Evolutionary conservation across 495 filamentous ascomycete genomes (phyloP), one percentile per base, ranked within the genome.

Genomic region (Talaromyces borbonicus): DNA sequence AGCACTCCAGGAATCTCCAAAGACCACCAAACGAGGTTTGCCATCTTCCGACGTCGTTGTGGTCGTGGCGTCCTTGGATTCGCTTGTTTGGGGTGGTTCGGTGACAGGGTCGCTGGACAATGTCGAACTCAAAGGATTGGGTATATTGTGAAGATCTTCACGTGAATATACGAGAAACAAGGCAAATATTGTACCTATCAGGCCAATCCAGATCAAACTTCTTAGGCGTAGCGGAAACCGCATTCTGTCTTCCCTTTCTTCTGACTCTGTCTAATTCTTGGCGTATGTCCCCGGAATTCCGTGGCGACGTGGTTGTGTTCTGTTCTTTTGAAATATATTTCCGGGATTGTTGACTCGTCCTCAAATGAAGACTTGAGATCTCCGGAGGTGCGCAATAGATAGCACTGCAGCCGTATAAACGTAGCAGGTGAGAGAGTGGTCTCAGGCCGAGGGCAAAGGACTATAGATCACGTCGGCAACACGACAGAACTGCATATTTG

Each of bases 1-100:
- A 41, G 69, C 69, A 30, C 68, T 72, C 71, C 68, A 73, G 11
- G 71, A 69, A 49, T 74, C 69, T 1, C 69, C 68, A 48, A 72
- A 74, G 2, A 72, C 62, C 2, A 73, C 61, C 36, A 74, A 53
- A 54, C 70, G 55, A 38, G 52, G 57, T 24, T 66, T 53, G n/a
- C 12, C 2, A 25, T 41, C n/a, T 1, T 4, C 1, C 11, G 38
- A 18, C 3, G 15, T 41, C 38, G 20, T 41, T 16, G 14, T 14
- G 12, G 22, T 9, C 4, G 23, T 14, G 11, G 19, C 20, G 20
- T 26, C 38, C 4, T 41, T 26, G 3, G 16, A 11, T 23, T 9
- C 18, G 3, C 16, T 8, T 41, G 14, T n/a, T n/a, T 25, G n/a
- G 11, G 38, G 14, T 18, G 8, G 20, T 2, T n/a, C 5, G 22